phyloP scores from a whole-genome alignment of 768 basidiomycete genomes.

The Amanita brunnescens region DNA sequence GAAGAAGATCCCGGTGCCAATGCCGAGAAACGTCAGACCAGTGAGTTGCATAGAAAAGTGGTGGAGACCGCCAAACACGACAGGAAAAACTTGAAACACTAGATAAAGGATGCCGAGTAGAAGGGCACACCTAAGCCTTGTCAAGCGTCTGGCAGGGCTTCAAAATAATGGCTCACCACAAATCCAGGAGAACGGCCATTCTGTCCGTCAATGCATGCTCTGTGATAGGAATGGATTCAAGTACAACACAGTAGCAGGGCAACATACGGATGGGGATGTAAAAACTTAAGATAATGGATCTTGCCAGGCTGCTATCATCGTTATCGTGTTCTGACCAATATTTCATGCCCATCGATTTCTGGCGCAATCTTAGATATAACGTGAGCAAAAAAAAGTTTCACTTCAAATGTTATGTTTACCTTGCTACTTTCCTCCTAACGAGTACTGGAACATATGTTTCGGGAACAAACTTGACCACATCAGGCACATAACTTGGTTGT shows the following conservation, averaged over 20 bases:
- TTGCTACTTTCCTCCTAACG: conserved; percentile 49
- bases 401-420: no score
- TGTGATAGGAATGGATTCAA: no score
- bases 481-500: no score
- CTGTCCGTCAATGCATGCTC: conserved; percentile 56
- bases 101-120: conserved; percentile 56
- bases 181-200: conserved; percentile 66
- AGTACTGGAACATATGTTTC: conserved; percentile 67
- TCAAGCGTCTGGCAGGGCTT: no score
- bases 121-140: conserved; percentile 56
- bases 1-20: conserved; percentile 47
- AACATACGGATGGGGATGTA: conserved; percentile 70
- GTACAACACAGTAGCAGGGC: no score
- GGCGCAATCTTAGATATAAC: no score
- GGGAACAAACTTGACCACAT: conserved; percentile 64
- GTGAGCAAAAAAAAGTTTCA: no score
- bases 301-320: conserved; percentile 32
- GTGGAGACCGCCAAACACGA: conserved; percentile 40
- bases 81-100: conserved; percentile 52
- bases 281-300: conserved; percentile 48
- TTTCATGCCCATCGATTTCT: conserved; percentile 38
- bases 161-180: conserved; percentile 54
- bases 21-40: conserved; percentile 53
- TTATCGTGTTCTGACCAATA: conserved; percentile 58
- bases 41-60: conserved; percentile 42